phyloP scores from a whole-genome alignment of 2,329 filamentous ascomycete genomes.

The Fonsecaea erecta region DNA sequence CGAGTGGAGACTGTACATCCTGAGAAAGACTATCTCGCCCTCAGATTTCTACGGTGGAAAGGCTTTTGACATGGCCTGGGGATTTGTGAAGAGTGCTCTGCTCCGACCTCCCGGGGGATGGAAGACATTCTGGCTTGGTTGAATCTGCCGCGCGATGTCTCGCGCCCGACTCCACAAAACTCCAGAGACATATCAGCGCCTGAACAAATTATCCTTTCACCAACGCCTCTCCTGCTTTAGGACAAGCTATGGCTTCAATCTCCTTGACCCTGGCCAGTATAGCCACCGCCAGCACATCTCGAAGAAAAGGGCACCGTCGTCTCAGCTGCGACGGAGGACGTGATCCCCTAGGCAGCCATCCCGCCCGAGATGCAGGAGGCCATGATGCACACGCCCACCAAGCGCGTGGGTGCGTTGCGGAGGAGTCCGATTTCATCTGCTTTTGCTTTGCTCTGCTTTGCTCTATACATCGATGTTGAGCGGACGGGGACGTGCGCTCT shows the following conservation, averaged over 20 bases:
- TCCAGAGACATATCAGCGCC: too few relatives aligned
- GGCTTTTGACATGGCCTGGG: too few relatives aligned
- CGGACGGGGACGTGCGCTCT: too few relatives aligned
- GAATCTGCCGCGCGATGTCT: too few relatives aligned
- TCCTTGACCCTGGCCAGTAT: background rate
- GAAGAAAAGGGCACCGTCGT: background rate
- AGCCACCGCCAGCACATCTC: background rate
- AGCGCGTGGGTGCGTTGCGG: conserved; percentile 37
- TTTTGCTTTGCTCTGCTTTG: too few relatives aligned
- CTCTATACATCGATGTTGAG: too few relatives aligned
- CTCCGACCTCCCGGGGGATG: too few relatives aligned
- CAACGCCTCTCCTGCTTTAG: conserved; percentile 17
- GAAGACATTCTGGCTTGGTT: too few relatives aligned
- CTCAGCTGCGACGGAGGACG: conserved; percentile 4
- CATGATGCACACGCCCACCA: conserved; percentile 37
- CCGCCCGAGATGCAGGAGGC: conserved; percentile 37
- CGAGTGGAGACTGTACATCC: conserved; percentile 89
- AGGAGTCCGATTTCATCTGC: conserved; percentile 35
- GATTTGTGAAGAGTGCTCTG: too few relatives aligned
- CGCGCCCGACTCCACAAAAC: too few relatives aligned
- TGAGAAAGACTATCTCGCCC: conserved; percentile 93
- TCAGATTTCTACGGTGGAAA: too few relatives aligned
- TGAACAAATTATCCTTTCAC: too few relatives aligned
- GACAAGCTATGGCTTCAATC: conserved; percentile 10
- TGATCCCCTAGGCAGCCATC: conserved; percentile 29